These are phyloP conservation scores for Evernia prunastri DNA, from an alignment of 495 filamentous ascomycete genomes.

Conservation along the genomic window DNA sequence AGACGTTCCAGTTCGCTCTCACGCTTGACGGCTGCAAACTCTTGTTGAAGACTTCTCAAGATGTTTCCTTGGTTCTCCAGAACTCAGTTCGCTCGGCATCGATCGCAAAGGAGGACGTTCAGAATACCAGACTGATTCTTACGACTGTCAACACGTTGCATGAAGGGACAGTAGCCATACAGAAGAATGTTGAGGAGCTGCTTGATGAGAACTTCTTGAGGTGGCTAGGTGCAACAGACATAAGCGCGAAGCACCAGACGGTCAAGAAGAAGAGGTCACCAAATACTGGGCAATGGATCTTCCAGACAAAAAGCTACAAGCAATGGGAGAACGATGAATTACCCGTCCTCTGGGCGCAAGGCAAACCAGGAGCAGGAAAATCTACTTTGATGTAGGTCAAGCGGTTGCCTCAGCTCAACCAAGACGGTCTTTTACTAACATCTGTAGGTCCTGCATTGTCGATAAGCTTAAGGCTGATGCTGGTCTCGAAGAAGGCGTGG, in stretches of 20 bases:
- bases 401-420: background rate
- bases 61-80: background rate
- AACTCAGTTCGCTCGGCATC: background rate
- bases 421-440: background rate
- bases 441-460: conserved; percentile 2
- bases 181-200: conserved; percentile 3
- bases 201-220: background rate
- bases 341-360: conserved; percentile 1
- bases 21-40: conserved; percentile 10
- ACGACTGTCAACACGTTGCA: background rate
- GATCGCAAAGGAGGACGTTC: background rate
- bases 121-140: background rate
- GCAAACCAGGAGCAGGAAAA: conserved; percentile 10
- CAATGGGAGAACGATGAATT: background rate
- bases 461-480: conserved; percentile 1
- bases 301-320: background rate
- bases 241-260: conserved; percentile 4
- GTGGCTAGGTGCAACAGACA: conserved; percentile 1
- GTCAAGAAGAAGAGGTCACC: background rate
- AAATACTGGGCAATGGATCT: conserved; percentile 7
- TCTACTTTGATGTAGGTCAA: conserved; percentile 8
- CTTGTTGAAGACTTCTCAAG: conserved; percentile 5
- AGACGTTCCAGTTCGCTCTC: conserved; percentile 8
- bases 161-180: conserved; percentile 4
- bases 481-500: conserved; percentile 4